Evolutionary conservation across 129 eudicot species (phyloP), one percentile per base, ranked within the genome.

Genomic region (Oenanthe sinensis): DNA sequence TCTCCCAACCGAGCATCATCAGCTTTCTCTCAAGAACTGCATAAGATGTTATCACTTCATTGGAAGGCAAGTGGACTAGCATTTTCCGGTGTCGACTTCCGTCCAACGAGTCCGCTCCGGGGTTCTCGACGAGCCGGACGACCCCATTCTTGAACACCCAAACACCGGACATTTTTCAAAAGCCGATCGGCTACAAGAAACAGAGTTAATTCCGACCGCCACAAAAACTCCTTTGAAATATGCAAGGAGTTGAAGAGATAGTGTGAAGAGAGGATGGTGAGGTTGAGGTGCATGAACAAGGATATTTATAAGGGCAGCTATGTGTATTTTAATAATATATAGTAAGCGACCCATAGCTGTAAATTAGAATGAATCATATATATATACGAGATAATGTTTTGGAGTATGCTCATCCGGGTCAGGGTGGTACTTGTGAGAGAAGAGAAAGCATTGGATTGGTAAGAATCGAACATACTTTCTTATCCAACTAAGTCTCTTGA

Each of bases 121-220:
- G 88, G 83, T 87, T 89, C 84, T 91, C 95, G 68, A 90, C 90
- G 0, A 93, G 85, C 16, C 89, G 85, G 22, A 93, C 87, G 17
- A 93, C 97, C 4, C 98, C 97, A 19, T 93, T 91, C 79, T 91
- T 93, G 88, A 93, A 93, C 75, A 91, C 96, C 98, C 97, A 93
- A 71, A 93, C 98, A 70, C 98, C 98, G 47, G 98, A 91, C 98
- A 93, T 93, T 44, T 4, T 77, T 71, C 10, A 2, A 67, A 33
- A n/a, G n/a, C n/a, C n/a, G n/a, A n/a, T n/a, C n/a, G n/a, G n/a
- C n/a, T n/a, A n/a, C n/a, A n/a, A n/a, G n/a, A n/a, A 33, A 33
- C 36, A 39, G 42, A 39, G 42, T 1, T 1, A 39, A 39, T 33
- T n/a, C n/a, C n/a, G n/a, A n/a, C n/a, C n/a, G n/a, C n/a, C n/a